These are phyloP conservation scores for Cardamine chenopodiifolia DNA, from an alignment of 345 rosid genomes.

Conservation along the genomic window DNA sequence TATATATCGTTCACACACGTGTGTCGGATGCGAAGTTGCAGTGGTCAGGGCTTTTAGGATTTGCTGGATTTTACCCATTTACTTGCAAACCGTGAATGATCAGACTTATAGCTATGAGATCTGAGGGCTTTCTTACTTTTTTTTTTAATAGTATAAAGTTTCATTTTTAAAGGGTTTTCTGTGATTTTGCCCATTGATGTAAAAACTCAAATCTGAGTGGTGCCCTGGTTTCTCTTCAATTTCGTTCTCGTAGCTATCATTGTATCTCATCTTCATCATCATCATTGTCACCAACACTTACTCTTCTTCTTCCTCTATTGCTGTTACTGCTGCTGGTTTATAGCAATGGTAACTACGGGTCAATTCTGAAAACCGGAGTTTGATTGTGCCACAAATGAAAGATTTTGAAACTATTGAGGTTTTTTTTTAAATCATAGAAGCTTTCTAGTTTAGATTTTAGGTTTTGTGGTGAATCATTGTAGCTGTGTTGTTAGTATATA, in stretches of 20 bases:
- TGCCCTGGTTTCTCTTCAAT: constrained; percentile 32
- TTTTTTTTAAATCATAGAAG: not conserved
- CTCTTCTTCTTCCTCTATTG: constrained; percentile 4
- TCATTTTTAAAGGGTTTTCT: not conserved
- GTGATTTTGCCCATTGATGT: constrained; percentile 27
- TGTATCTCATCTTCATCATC: constrained; percentile 10
- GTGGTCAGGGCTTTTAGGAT: constrained; percentile 34
- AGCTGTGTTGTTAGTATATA: not conserved
- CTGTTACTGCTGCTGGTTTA: not conserved
- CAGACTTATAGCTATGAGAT: constrained; percentile 58
- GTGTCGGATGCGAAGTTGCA: constrained; percentile 6
- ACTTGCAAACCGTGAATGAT: constrained; percentile 45
- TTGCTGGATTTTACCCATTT: constrained; percentile 38
- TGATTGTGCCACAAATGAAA: constrained; percentile 24
- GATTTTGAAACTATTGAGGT: constrained; percentile 2
- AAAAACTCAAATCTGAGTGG: not conserved
- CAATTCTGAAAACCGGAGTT: constrained; percentile 10
- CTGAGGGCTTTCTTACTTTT: constrained; percentile 47
- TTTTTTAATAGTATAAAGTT: not conserved
- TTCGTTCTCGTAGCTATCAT: not conserved
- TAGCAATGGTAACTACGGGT: constrained; percentile 15
- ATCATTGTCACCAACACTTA: not conserved
- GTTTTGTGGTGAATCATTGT: not conserved
- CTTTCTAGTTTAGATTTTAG: not conserved
- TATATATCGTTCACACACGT: not conserved